A percentile compares a stretch with the other conserved stretches of the same genome.
phyloP scores from a whole-genome alignment of 2,329 filamentous ascomycete genomes.

The Pseudopyrenochaeta lycopersici region DNA sequence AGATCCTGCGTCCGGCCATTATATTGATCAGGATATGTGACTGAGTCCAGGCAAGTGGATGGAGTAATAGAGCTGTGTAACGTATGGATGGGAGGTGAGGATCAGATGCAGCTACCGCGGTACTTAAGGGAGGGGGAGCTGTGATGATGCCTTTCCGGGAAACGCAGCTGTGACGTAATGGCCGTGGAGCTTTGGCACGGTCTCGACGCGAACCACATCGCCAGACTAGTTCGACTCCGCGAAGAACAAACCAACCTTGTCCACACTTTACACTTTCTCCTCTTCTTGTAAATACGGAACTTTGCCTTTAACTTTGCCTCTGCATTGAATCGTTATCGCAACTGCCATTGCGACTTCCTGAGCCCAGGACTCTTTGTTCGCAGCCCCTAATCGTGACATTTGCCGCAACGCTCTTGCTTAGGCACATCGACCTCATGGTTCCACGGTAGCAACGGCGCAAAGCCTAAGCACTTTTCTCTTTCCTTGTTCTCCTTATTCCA shows the following conservation, averaged over 20 bases:
- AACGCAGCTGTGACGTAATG: conserved; percentile 36
- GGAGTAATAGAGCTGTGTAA: conserved; percentile 11
- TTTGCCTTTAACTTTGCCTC: conserved; percentile 3
- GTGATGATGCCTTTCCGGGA: conserved; percentile 31
- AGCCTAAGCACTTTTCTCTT: conserved; percentile 15
- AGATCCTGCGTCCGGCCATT: conserved; percentile 40
- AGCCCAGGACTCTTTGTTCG: conserved; percentile 8
- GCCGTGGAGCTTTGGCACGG: conserved; percentile 31
- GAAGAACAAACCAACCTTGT: conserved; percentile 4
- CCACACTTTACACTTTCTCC: conserved; percentile 5
- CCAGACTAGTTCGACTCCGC: conserved; percentile 17
- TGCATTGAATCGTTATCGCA: conserved; percentile 3
- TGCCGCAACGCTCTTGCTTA: conserved; percentile 29
- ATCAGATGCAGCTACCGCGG: conserved; percentile 10
- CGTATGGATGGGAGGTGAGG: conserved; percentile 11
- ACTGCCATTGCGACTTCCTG: conserved; percentile 6
- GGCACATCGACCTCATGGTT: conserved; percentile 35
- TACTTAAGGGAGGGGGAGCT: conserved; percentile 38
- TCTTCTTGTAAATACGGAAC: conserved; percentile 10
- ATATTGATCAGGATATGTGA: conserved; percentile 7
- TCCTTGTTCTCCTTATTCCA: conserved; percentile 6
- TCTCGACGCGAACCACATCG: conserved; percentile 28
- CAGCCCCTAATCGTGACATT: conserved; percentile 30
- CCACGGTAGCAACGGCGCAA: conserved; percentile 36
- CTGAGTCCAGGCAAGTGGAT: background rate